phyloP scores from a whole-genome alignment of 2,329 filamentous ascomycete genomes.

The Cryphonectria radicalis region DNA sequence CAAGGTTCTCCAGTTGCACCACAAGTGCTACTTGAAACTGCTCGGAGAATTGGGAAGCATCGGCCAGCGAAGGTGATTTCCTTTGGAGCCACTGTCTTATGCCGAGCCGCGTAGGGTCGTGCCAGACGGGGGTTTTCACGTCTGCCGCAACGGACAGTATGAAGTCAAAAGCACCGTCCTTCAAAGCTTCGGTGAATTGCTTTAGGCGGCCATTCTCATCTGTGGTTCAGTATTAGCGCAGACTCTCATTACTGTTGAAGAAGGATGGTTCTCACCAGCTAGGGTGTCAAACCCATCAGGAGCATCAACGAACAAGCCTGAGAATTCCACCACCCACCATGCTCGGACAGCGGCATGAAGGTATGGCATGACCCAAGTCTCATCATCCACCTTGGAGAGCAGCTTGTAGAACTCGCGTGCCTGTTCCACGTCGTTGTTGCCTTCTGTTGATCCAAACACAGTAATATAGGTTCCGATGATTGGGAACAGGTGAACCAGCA shows the following conservation, averaged over 20 bases:
- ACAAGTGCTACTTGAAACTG: conserved; percentile 76
- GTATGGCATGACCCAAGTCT: conserved; percentile 73
- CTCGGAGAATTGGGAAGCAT: conserved; percentile 67
- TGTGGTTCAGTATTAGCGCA: conserved; percentile 25
- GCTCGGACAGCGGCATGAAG: conserved; percentile 78
- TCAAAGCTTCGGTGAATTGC: conserved; percentile 75
- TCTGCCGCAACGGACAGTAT: conserved; percentile 84
- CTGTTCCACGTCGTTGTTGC: conserved; percentile 67
- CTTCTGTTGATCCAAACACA: conserved; percentile 78
- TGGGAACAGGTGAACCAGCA: conserved; percentile 80
- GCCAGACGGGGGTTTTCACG: conserved; percentile 80
- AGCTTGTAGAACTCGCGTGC: conserved; percentile 72
- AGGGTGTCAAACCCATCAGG: conserved; percentile 54
- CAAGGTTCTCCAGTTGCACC: conserved; percentile 82
- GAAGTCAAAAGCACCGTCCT: conserved; percentile 92
- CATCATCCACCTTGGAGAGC: conserved; percentile 69
- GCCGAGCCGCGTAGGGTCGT: conserved; percentile 82
- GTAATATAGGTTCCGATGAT: conserved; percentile 77
- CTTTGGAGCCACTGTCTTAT: conserved; percentile 83
- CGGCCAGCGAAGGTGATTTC: conserved; percentile 71
- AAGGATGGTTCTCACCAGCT: conserved; percentile 37
- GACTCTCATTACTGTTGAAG: neutral
- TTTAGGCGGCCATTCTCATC: conserved; percentile 74
- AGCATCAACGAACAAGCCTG: conserved; percentile 82
- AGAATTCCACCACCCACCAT: conserved; percentile 94